phyloP scores from a whole-genome alignment of 352 stramenopile species.

The Phytophthora parvispora region DNA sequence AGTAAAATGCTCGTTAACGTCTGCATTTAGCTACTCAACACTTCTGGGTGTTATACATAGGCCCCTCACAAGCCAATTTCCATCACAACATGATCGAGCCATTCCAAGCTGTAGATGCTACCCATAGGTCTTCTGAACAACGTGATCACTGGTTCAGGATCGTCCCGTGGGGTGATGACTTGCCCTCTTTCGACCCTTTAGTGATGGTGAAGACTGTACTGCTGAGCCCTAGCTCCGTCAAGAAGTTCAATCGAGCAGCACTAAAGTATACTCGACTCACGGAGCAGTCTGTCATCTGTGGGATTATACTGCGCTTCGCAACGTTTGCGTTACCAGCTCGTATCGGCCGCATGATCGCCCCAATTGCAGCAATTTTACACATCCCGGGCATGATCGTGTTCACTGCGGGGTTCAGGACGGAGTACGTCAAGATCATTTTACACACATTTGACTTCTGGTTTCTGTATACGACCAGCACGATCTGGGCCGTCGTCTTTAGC shows the following conservation, averaged over 20 bases:
- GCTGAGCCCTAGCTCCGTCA: conserved; percentile 3
- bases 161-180: not conserved
- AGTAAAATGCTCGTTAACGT: not conserved
- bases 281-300: not conserved
- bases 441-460: conserved; percentile 26
- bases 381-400: conserved; percentile 5
- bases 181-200: conserved; percentile 13
- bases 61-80: not conserved
- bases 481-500: conserved; percentile 9
- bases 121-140: not conserved
- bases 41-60: not conserved
- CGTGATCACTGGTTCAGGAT: conserved; percentile 3
- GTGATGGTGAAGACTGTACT: conserved; percentile 5
- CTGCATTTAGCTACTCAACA: not conserved
- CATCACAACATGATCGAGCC: not conserved
- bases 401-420: not conserved
- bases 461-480: conserved; percentile 3
- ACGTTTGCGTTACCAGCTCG: conserved; percentile 3
- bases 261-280: not conserved
- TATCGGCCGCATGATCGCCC: conserved; percentile 1
- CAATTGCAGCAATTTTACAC: conserved; percentile 1
- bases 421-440: conserved; percentile 19
- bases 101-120: not conserved
- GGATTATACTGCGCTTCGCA: not conserved
- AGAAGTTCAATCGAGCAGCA: conserved; percentile 1